phyloP scores from a whole-genome alignment of 176 grass and related monocot genomes.

The Rhynchospora tenuis region DNA sequence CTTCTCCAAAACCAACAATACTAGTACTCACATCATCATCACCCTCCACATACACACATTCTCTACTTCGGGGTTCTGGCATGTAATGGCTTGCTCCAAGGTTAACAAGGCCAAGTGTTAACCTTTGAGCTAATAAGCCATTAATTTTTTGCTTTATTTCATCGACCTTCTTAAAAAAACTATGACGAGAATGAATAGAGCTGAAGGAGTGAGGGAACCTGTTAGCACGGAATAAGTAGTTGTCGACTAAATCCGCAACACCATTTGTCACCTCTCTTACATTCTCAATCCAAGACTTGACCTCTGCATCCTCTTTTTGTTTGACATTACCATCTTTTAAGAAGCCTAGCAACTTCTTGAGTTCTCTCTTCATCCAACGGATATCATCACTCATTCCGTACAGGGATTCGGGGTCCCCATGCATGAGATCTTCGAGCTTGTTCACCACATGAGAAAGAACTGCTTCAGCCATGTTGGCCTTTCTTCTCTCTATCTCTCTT shows the following conservation, averaged over 20 bases:
- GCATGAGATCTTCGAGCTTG: slow-evolving; percentile 18
- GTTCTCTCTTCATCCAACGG: slow-evolving; percentile 27
- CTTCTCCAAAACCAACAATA: slow-evolving; percentile 25
- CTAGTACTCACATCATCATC: not conserved
- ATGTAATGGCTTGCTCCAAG: not conserved
- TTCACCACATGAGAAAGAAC: slow-evolving; percentile 13
- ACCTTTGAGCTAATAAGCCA: slow-evolving; percentile 10
- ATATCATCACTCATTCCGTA: slow-evolving; percentile 26
- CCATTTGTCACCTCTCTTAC: not conserved
- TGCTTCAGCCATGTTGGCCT: slow-evolving; percentile 17
- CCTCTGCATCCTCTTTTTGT: not conserved
- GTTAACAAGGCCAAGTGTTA: slow-evolving; percentile 24
- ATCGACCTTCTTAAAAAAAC: slow-evolving; percentile 22
- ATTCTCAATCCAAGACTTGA: slow-evolving; percentile 20
- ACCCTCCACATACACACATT: not conserved
- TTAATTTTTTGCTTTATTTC: slow-evolving; percentile 26
- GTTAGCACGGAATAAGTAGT: slow-evolving; percentile 18
- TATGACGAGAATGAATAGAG: slow-evolving; percentile 26
- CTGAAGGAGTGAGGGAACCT: slow-evolving; percentile 28
- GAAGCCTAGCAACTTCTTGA: slow-evolving; percentile 24
- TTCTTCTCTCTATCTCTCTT: not conserved
- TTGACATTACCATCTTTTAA: slow-evolving; percentile 19
- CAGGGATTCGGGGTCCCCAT: not conserved
- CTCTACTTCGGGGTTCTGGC: not conserved
- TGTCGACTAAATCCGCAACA: slow-evolving; percentile 21